These are phyloP conservation scores for Torulaspora delbrueckii DNA, from an alignment of 805 yeast genomes.

Conservation along the genomic window DNA sequence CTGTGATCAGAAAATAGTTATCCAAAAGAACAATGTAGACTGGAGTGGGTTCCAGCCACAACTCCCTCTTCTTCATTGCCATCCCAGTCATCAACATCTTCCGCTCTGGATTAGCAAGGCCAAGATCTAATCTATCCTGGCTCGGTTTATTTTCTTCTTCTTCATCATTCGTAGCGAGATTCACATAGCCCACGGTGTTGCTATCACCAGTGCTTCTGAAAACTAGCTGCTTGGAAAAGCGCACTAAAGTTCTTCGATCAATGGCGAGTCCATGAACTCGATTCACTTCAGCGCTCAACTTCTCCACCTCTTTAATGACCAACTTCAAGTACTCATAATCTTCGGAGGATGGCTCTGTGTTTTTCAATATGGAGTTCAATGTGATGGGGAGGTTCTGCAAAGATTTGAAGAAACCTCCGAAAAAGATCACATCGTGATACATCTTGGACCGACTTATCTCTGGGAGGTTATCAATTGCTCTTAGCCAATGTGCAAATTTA, in stretches of 20 bases:
- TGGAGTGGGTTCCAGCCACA: constrained; percentile 52
- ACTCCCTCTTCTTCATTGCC: constrained; percentile 56
- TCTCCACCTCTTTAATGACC: constrained; percentile 52
- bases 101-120: constrained; percentile 51
- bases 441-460: constrained; percentile 40
- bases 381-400: constrained; percentile 58
- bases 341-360: constrained; percentile 43
- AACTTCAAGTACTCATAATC: constrained; percentile 49
- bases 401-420: constrained; percentile 52
- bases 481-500: constrained; percentile 54
- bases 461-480: constrained; percentile 46
- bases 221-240: constrained; percentile 40
- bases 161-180: constrained; percentile 13
- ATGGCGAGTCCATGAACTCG: constrained; percentile 57
- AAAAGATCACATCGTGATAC: constrained; percentile 51
- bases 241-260: constrained; percentile 49
- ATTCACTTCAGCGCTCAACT: constrained; percentile 56
- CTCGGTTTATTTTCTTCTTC: constrained; percentile 2
- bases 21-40: constrained; percentile 59
- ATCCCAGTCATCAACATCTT: constrained; percentile 55
- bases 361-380: constrained; percentile 51
- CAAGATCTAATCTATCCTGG: constrained; percentile 38
- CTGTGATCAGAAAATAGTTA: constrained; percentile 63
- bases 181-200: constrained; percentile 28
- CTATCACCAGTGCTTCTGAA: constrained; percentile 21